These are phyloP conservation scores for Suillus tomentosus DNA, from an alignment of 768 basidiomycete genomes.

Conservation along the genomic window DNA sequence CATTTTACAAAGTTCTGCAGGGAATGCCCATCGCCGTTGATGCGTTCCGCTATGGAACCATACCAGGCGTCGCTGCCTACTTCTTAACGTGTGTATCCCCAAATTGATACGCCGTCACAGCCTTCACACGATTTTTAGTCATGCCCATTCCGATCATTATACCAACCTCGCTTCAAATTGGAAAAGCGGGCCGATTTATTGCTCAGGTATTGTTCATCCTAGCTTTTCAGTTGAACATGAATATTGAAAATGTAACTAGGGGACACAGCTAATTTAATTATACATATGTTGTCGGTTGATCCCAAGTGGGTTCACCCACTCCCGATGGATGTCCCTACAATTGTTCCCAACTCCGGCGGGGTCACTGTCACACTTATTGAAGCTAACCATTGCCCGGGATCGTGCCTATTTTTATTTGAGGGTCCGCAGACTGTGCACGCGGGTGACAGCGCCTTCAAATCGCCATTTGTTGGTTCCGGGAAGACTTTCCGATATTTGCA, in stretches of 20 bases:
- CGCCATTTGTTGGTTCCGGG: slow-evolving; percentile 66
- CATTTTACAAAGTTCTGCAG: slow-evolving; percentile 94
- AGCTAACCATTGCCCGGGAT: slow-evolving; percentile 98
- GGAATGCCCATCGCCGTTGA: slow-evolving; percentile 99
- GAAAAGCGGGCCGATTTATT: slow-evolving; percentile 94
- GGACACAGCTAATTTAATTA: slow-evolving; percentile 88
- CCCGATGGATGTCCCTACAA: slow-evolving; percentile 73
- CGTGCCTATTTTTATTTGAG: slow-evolving; percentile 91
- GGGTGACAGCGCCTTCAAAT: slow-evolving; percentile 79
- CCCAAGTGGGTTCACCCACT: slow-evolving; percentile 87
- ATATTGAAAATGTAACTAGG: slow-evolving; percentile 35
- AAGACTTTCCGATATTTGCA: slow-evolving; percentile 87
- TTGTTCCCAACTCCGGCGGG: slow-evolving; percentile 81
- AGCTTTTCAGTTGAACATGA: not conserved
- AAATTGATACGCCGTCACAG: not conserved
- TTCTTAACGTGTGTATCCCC: slow-evolving; percentile 70
- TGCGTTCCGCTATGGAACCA: slow-evolving; percentile 91
- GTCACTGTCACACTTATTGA: slow-evolving; percentile 93
- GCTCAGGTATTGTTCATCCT: slow-evolving; percentile 53
- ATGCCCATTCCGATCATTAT: slow-evolving; percentile 97
- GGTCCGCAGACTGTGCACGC: slow-evolving; percentile 88
- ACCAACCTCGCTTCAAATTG: slow-evolving; percentile 88
- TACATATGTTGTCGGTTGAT: slow-evolving; percentile 89
- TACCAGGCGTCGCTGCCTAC: slow-evolving; percentile 88
- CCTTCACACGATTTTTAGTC: slow-evolving; percentile 47